A percentile compares a stretch with the other conserved stretches of the same genome.
These are phyloP conservation scores for Noccaea caerulescens DNA, from an alignment of 345 rosid species.

Conservation along the genomic window DNA sequence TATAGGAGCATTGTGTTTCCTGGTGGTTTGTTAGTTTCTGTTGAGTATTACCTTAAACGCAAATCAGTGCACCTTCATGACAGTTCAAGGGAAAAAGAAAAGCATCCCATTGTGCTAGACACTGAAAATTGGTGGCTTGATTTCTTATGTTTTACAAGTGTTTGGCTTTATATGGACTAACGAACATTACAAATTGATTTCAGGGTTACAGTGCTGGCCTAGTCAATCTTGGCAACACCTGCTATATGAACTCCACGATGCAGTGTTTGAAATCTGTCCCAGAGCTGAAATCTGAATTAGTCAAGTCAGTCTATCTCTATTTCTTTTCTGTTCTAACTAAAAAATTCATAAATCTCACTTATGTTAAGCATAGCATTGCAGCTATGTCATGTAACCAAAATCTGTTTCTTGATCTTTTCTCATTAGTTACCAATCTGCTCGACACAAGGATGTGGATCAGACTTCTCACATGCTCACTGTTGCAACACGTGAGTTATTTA, in stretches of 20 bases:
- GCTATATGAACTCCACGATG: conserved; percentile 96
- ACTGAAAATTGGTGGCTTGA: not conserved
- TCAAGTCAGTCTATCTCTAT: conserved; percentile 50
- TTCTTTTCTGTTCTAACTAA: not conserved
- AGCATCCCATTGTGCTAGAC: not conserved
- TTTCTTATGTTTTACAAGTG: not conserved
- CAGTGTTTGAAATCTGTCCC: conserved; percentile 99
- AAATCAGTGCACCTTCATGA: not conserved
- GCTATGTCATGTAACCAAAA: conserved; percentile 20
- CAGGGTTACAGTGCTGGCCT: conserved; percentile 98
- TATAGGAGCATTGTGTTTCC: too few species aligned
- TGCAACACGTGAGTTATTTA: conserved; percentile 90
- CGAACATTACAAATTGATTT: conserved; percentile 8
- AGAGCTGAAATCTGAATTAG: conserved; percentile 83
- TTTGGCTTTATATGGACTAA: conserved; percentile 9
- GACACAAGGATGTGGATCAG: conserved; percentile 79
- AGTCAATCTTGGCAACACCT: conserved; percentile 90
- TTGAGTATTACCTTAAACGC: too few species aligned
- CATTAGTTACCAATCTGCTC: conserved; percentile 70
- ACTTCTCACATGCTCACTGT: conserved; percentile 91
- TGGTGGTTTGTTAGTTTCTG: too few species aligned
- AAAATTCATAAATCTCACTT: not conserved
- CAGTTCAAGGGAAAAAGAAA: not conserved
- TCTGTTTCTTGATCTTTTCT: conserved; percentile 24
- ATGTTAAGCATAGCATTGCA: not conserved